phyloP scores from a whole-genome alignment of 192 early-diverging fungal species.

The Kickxella alabastrina region DNA sequence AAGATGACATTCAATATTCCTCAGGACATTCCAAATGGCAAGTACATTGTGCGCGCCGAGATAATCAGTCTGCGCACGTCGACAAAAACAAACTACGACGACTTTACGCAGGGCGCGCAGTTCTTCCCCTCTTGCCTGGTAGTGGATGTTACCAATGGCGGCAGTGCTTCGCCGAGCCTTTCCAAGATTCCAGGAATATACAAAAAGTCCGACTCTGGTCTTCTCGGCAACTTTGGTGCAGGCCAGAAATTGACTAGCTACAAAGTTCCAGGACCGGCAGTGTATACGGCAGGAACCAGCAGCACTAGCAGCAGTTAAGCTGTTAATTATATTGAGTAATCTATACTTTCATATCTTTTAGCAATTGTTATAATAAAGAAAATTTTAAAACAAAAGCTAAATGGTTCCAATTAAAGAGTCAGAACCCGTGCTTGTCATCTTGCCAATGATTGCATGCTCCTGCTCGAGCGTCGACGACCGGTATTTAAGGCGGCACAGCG shows the following conservation, averaged over 20 bases:
- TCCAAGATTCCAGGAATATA: constrained; percentile 1
- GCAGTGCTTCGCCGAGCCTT: neutral
- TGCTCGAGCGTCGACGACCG: constrained; percentile 82
- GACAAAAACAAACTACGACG: neutral
- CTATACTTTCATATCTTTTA: neutral
- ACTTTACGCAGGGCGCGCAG: constrained; percentile 1
- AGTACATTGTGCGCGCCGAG: constrained; percentile 1
- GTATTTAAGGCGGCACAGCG: constrained; percentile 78
- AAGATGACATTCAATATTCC: neutral
- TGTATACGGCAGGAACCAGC: neutral
- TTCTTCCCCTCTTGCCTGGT: neutral
- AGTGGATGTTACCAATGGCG: neutral
- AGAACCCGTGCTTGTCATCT: constrained; percentile 8
- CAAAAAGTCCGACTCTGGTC: neutral
- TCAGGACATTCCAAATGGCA: neutral
- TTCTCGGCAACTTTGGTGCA: constrained; percentile 1
- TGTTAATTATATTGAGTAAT: neutral
- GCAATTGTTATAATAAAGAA: too few species aligned
- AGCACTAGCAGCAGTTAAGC: neutral
- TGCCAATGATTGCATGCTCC: constrained; percentile 53
- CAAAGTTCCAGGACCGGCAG: constrained; percentile 1
- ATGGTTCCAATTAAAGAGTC: too few species aligned
- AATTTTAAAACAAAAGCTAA: too few species aligned
- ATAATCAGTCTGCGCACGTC: neutral
- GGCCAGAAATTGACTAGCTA: neutral